Evolutionary conservation across 495 filamentous ascomycete species (phyloP), one percentile per base, ranked within the genome.

Genomic region (Pseudotulostoma volvatum): DNA sequence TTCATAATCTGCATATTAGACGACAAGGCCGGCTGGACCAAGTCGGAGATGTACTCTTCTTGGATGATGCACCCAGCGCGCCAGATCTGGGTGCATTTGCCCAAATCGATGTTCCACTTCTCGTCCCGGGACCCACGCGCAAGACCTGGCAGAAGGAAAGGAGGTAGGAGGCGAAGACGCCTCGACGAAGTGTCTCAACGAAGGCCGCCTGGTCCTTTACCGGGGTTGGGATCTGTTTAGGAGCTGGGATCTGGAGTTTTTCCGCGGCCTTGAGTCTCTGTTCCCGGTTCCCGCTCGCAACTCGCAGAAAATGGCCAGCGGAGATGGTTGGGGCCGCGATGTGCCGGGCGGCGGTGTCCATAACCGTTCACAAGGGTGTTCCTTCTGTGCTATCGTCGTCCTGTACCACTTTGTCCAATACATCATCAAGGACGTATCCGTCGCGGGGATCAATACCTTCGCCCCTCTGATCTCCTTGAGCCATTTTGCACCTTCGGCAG

Each of bases 371-470:
- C 44, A 73, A 60, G 0, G 76, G 71, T 3, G 79, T 87, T 5
- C 81, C 79, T 54, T 84, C 79, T 19, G 67, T 68, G 42, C 65
- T 62, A 37, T 77, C 73, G 36, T 72, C 68, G 42, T 83, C 76
- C 59, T 85, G 77, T 1, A 83, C 79, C 0, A 84, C 79, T 41
- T 83, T 87, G 53, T 84, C 81, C 40, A 76, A 69, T 7, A 84
- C 69, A 20, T 71, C 63, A 16, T 73, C 69, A 3, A 85, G 63
- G 1, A 84, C 72, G 33, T 70, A 63, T 37, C 58, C 56, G 34
- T 40, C 43, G 9, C 47, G 37, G 2, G 45, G 37, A 23, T 52
- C 49, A 18, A 48, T 50, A 5, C 56, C 55, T 37, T 70, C 56
- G 11, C 64, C 61, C 3, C 55, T 52, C 5, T 56, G 46, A 37